phyloP scores from a whole-genome alignment of 1,139 yeast species.

The Candida glucosophila region DNA sequence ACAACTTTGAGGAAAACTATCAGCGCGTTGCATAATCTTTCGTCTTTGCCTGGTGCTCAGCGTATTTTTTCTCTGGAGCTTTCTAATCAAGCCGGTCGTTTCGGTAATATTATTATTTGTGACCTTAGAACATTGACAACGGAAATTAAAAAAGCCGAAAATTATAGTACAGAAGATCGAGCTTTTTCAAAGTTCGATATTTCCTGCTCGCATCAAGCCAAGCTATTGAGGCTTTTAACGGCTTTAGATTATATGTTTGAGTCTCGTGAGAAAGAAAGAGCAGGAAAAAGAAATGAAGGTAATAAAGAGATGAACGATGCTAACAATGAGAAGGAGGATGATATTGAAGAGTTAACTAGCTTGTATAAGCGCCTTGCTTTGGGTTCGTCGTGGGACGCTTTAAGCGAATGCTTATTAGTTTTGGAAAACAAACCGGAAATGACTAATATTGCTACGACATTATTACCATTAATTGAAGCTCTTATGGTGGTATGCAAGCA shows the following conservation, averaged over 20 bases:
- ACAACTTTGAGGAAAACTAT: constrained; percentile 80
- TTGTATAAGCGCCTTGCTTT: constrained; percentile 62
- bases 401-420: constrained; percentile 65
- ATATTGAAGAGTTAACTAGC: constrained; percentile 41
- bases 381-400: constrained; percentile 79
- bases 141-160: constrained; percentile 33
- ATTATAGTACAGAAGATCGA: constrained; percentile 42
- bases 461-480: constrained; percentile 83
- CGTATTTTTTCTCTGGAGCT: constrained; percentile 62
- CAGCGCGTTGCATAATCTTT: constrained; percentile 73
- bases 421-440: constrained; percentile 45
- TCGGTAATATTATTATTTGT: constrained; percentile 48
- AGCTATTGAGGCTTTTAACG: constrained; percentile 72
- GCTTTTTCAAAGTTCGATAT: constrained; percentile 64
- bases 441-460: constrained; percentile 67
- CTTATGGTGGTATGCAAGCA: constrained; percentile 94
- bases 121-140: constrained; percentile 48
- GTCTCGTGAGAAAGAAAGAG: constrained; percentile 18
- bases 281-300: constrained; percentile 4
- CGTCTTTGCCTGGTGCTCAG: constrained; percentile 54
- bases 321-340: constrained; percentile 12
- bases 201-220: constrained; percentile 82
- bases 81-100: constrained; percentile 52
- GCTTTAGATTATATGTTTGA: constrained; percentile 82
- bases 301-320: constrained; percentile 7